Percentiles rank a stretch among this genome's conserved stretches.
These are phyloP conservation scores for Mrakia hoshinonis DNA, from an alignment of 768 basidiomycete genomes.

Conservation along the genomic window DNA sequence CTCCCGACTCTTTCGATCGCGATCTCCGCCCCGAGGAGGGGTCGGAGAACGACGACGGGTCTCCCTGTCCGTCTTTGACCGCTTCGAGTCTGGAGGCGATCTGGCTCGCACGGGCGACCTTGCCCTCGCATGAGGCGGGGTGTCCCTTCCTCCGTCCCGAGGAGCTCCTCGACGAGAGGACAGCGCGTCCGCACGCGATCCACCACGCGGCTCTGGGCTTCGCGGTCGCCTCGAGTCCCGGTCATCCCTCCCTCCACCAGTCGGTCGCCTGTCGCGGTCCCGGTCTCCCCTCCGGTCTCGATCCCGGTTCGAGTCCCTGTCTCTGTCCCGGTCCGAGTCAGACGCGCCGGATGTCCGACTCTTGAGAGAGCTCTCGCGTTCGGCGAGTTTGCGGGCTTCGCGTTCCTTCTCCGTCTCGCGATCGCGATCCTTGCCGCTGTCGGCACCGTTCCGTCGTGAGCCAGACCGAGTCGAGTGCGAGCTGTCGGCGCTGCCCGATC, in stretches of 20 bases:
- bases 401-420: slow-evolving; percentile 41
- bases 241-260: slow-evolving; percentile 14
- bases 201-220: background rate
- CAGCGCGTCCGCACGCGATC: background rate
- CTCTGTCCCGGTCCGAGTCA: slow-evolving; percentile 47
- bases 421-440: slow-evolving; percentile 37
- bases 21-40: background rate
- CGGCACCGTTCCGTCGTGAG: background rate
- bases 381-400: slow-evolving; percentile 53
- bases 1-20: background rate
- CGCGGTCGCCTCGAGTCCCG: background rate
- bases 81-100: background rate
- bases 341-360: slow-evolving; percentile 71
- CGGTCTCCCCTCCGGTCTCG: slow-evolving; percentile 48
- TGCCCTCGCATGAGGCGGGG: background rate
- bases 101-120: background rate
- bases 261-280: slow-evolving; percentile 35
- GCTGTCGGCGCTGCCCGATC: background rate
- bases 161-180: background rate
- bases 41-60: background rate
- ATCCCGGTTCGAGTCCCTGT: slow-evolving; percentile 44
- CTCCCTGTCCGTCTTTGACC: slow-evolving; percentile 8
- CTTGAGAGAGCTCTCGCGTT: slow-evolving; percentile 67
- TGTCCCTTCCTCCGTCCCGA: background rate
- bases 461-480: slow-evolving; percentile 6